Conservation (phyloP, 1,284 basidiomycete genomes). For the Austroboletus novae-zelandiae region DNA sequence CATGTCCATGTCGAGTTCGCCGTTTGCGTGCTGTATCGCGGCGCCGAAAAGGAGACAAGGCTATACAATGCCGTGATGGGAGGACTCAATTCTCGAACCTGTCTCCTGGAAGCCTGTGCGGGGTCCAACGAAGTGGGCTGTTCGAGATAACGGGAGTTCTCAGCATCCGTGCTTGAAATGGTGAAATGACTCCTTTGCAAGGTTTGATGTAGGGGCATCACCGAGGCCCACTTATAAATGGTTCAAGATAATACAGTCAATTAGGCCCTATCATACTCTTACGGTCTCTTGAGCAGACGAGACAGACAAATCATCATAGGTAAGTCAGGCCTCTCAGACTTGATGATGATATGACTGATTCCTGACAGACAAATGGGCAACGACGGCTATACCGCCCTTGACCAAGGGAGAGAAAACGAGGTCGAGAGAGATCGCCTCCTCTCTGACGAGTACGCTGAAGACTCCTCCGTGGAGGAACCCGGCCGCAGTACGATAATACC, state of each 20-base stretch:
- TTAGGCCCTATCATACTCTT: background rate
- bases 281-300: background rate
- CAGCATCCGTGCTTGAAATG: background rate
- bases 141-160: background rate
- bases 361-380: slow-evolving; percentile 16
- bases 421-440: slow-evolving; percentile 18
- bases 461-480: slow-evolving; percentile 3
- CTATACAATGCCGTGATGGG: background rate
- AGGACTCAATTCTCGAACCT: background rate
- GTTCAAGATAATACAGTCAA: background rate
- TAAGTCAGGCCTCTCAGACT: too few relatives aligned
- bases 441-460: slow-evolving; percentile 2
- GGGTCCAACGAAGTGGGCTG: background rate
- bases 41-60: background rate
- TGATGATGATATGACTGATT: background rate
- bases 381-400: slow-evolving; percentile 9
- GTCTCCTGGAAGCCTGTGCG: background rate
- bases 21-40: background rate
- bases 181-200: background rate
- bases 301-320: background rate
- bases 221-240: slow-evolving; percentile 14
- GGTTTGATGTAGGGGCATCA: background rate
- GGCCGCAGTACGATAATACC: background rate
- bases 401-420: slow-evolving; percentile 8
- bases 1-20: background rate